phyloP scores from a whole-genome alignment of 1,284 basidiomycete species.

The Trichosporon sp. region DNA sequence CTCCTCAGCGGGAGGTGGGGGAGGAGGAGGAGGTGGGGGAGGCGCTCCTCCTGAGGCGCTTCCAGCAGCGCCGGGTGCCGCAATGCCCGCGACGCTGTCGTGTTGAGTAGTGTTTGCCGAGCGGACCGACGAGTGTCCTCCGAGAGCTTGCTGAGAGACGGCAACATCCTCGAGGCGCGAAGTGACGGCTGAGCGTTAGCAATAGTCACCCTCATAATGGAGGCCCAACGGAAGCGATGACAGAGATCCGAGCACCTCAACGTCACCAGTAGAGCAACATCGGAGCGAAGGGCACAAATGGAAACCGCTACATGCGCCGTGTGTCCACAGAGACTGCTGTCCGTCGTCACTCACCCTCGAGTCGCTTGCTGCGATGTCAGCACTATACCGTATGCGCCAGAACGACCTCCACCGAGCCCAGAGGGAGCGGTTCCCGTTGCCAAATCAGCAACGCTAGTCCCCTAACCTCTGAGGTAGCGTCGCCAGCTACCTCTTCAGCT shows the following conservation, averaged over 20 bases:
- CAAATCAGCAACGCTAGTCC: no score
- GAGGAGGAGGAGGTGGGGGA: conserved; percentile 47
- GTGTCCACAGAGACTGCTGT: neutral
- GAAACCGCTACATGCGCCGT: conserved; percentile 5
- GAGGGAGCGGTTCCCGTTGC: no score
- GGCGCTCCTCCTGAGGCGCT: conserved; percentile 37
- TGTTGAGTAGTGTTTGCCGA: conserved; percentile 43
- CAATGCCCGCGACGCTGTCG: conserved; percentile 36
- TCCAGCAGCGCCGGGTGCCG: conserved; percentile 30
- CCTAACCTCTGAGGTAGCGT: neutral
- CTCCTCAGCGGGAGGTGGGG: conserved; percentile 44
- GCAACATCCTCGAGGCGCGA: conserved; percentile 91
- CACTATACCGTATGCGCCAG: no score
- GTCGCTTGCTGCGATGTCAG: conserved; percentile 37
- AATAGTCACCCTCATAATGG: no score
- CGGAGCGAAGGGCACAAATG: no score
- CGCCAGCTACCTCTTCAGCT: neutral
- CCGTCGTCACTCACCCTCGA: conserved; percentile 55
- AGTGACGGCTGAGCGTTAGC: conserved; percentile 66
- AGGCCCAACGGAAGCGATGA: no score
- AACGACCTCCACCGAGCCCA: neutral
- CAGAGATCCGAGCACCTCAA: neutral
- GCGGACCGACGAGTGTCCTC: conserved; percentile 18
- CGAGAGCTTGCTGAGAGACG: conserved; percentile 42
- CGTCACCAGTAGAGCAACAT: neutral